These are phyloP conservation scores for Penicillium griseofulvum DNA, from an alignment of 2,329 filamentous ascomycete genomes.

Conservation along the genomic window DNA sequence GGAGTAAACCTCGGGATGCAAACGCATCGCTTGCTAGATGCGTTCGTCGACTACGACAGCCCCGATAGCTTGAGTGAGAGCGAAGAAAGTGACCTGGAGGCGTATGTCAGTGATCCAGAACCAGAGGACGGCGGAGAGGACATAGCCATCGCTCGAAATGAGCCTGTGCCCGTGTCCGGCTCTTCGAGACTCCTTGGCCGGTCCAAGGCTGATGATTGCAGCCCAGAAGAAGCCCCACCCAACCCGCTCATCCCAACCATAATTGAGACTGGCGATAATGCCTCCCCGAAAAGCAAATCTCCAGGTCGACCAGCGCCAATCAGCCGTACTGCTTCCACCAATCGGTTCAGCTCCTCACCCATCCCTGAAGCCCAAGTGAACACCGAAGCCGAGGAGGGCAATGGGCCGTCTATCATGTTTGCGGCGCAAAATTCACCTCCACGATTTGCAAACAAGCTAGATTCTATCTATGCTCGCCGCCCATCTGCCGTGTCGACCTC, in stretches of 20 bases:
- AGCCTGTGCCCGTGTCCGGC: conserved; percentile 1
- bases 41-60: conserved; percentile 54
- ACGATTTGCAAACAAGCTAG: conserved; percentile 25
- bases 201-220: conserved; percentile 13
- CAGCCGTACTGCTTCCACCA: conserved; percentile 34
- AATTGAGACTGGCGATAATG: conserved; percentile 21
- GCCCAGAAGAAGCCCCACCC: conserved; percentile 4
- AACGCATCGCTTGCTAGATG: conserved; percentile 67
- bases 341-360: conserved; percentile 66
- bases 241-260: conserved; percentile 26
- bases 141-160: conserved; percentile 1
- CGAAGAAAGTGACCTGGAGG: conserved; percentile 43
- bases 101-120: conserved; percentile 40
- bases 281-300: conserved; percentile 23
- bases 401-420: conserved; percentile 74
- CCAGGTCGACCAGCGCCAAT: conserved; percentile 24
- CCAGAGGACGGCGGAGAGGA: conserved; percentile 23
- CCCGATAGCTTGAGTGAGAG: conserved; percentile 49
- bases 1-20: conserved; percentile 69
- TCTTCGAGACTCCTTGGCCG: conserved; percentile 4
- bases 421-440: conserved; percentile 48
- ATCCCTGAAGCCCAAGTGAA: conserved; percentile 69
- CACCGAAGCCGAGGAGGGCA: conserved; percentile 55
- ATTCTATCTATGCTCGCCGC: conserved; percentile 42
- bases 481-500: conserved; percentile 18